Evolutionary conservation across 352 stramenopile genomes (phyloP), one percentile per base, ranked within the genome.

Genomic region (Pythium graminicola): DNA sequence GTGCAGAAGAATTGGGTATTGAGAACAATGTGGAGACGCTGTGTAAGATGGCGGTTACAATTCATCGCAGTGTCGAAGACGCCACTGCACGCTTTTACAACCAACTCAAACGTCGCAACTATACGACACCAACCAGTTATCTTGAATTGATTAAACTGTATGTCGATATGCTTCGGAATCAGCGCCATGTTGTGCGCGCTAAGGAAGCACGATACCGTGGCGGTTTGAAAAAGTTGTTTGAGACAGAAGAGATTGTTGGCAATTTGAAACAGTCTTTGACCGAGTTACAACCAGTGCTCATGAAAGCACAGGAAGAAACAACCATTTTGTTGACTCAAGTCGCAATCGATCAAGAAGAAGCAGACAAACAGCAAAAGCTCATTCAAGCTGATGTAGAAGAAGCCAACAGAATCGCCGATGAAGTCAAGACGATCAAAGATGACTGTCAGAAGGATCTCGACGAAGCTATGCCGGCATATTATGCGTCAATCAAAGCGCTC

Each of bases 81-180:
- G 73, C 77, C 6, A 90, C 89, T 0, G 74, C 75, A 23, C 65
- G 62, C 9, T 89, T 91, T 33, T 97, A 85, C 53, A 65, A 74
- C 9, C 70, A 94, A 38, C 72, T 96, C 20, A 81, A 96, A 49
- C 82, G 88, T 9, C 81, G 87, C 14, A 97, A 96, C 59, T 98
- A 98, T 54, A 97, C 93, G n/a, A 98, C 93, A 6, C 92, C 93
- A 1, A 98, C 92, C 38, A 97, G 85, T 49, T 98, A 98, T 54
- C 65, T 98, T 4, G 93, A 98, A 59, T 76, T 98, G n/a, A 93
- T 98, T 42, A 85, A 92, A 31, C 62, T 97, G 27, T 98, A 97
- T 48, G 80, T 96, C 13, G 79, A 93, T 41, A 93, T 97, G 75
- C 55, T 98, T 3, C 74, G 78, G 29, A 90, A 77, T 22, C 85